phyloP scores from a whole-genome alignment of 257 asterid genomes.

The Agastache rugosa region DNA sequence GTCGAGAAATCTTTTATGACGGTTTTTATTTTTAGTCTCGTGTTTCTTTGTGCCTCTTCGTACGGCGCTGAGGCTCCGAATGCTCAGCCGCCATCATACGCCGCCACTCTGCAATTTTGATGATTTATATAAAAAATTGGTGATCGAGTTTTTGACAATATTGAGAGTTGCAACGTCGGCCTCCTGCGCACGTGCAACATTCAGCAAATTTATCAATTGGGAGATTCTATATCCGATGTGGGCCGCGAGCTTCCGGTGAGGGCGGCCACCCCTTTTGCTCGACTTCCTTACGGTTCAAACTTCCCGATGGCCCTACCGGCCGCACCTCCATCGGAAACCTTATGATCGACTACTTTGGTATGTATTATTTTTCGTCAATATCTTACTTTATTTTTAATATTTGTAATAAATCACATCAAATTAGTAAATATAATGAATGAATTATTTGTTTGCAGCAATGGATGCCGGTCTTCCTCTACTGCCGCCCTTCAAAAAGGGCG shows the following conservation, averaged over 20 bases:
- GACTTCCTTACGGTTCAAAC: background rate
- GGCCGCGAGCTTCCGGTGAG: background rate
- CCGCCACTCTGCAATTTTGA: background rate
- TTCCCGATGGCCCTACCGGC: constrained; percentile 28
- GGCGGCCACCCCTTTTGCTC: background rate
- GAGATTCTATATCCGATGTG: background rate
- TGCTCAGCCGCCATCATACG: background rate
- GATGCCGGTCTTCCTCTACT: too few species aligned
- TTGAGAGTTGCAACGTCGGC: too few species aligned
- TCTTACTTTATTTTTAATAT: too few species aligned
- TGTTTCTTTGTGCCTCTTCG: background rate
- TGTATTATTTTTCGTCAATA: too few species aligned
- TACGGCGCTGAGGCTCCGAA: background rate
- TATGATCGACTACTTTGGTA: too few species aligned
- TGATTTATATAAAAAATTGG: background rate
- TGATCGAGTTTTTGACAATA: too few species aligned
- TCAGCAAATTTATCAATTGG: background rate
- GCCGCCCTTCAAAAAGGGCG: too few species aligned
- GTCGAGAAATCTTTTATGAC: background rate
- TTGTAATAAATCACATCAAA: too few species aligned
- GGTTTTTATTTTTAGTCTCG: background rate
- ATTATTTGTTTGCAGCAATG: too few species aligned
- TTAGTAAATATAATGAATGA: too few species aligned
- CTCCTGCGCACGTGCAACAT: background rate
- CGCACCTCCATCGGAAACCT: too few species aligned